These are phyloP conservation scores for Globisporangium viniferum DNA, from an alignment of 352 stramenopile species.

Conservation along the genomic window DNA sequence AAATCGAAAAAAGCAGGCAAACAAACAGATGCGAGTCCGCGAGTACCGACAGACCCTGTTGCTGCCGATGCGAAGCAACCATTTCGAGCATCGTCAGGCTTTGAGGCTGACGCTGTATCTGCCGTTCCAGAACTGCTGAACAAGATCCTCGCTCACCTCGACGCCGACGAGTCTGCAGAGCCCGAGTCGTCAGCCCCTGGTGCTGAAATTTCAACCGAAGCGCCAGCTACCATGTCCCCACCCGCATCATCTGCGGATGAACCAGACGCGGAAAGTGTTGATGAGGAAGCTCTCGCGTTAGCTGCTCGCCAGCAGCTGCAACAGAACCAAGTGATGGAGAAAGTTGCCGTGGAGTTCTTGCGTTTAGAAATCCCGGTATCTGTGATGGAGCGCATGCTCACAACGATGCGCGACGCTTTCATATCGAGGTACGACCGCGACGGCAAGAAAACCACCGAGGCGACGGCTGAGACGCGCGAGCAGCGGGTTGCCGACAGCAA, in stretches of 20 bases:
- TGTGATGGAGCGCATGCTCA: slow-evolving; percentile 25
- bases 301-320: slow-evolving; percentile 5
- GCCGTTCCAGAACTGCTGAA: neutral
- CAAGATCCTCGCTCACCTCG: neutral
- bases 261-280: neutral
- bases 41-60: neutral
- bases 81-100: slow-evolving; percentile 7
- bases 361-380: slow-evolving; percentile 26
- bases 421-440: slow-evolving; percentile 42
- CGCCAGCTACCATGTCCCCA: neutral
- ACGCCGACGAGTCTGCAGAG: neutral
- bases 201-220: neutral
- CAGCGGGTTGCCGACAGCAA: slow-evolving; percentile 37
- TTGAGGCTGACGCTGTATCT: neutral
- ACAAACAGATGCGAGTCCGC: neutral
- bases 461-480: slow-evolving; percentile 26
- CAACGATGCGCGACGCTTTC: slow-evolving; percentile 37
- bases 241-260: neutral
- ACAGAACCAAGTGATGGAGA: slow-evolving; percentile 20
- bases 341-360: slow-evolving; percentile 33
- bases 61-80: neutral
- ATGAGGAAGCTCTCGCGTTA: neutral
- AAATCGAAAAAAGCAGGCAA: slow-evolving; percentile 3
- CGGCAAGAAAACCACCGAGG: slow-evolving; percentile 18
- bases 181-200: too few species aligned